Percentiles rank a stretch among this genome's conserved stretches.
These are phyloP conservation scores for Crotalaria pallida DNA, from an alignment of 306 rosid species.

Conservation along the genomic window DNA sequence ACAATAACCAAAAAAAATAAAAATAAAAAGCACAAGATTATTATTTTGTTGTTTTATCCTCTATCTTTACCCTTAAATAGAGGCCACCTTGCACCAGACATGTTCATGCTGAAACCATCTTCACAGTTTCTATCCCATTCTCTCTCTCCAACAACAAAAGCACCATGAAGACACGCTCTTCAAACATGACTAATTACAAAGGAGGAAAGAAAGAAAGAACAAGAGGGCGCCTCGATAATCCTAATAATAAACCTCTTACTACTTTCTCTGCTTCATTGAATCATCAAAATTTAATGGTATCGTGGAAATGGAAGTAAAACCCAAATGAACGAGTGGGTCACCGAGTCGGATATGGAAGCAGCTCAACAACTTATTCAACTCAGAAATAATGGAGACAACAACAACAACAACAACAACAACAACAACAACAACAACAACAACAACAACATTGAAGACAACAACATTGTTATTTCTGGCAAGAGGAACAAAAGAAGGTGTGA, in stretches of 20 bases:
- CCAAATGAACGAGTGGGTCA: slow-evolving; percentile 4
- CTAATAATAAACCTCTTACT: neutral
- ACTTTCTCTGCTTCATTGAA: neutral
- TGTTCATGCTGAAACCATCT: neutral
- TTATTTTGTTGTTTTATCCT: neutral
- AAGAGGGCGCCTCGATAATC: neutral
- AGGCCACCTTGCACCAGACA: neutral
- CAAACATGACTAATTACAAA: neutral
- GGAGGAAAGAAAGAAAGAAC: neutral
- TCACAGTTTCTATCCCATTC: neutral
- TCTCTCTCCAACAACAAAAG: neutral
- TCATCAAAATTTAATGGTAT: slow-evolving; percentile 8
- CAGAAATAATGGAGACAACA: slow-evolving; percentile 33
- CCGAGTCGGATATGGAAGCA: slow-evolving; percentile 35
- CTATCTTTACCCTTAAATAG: neutral
- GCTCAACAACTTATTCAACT: slow-evolving; percentile 49
- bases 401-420: neutral
- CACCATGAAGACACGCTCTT: neutral
- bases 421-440: too few species aligned
- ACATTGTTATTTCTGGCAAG: neutral
- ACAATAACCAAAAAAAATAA: neutral
- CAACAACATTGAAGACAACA: too few species aligned
- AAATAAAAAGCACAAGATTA: neutral
- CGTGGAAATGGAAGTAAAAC: neutral
- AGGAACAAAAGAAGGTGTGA: neutral